phyloP scores from a whole-genome alignment of 108 stramenopile genomes.

The Cyclostephanos tholiformis region DNA sequence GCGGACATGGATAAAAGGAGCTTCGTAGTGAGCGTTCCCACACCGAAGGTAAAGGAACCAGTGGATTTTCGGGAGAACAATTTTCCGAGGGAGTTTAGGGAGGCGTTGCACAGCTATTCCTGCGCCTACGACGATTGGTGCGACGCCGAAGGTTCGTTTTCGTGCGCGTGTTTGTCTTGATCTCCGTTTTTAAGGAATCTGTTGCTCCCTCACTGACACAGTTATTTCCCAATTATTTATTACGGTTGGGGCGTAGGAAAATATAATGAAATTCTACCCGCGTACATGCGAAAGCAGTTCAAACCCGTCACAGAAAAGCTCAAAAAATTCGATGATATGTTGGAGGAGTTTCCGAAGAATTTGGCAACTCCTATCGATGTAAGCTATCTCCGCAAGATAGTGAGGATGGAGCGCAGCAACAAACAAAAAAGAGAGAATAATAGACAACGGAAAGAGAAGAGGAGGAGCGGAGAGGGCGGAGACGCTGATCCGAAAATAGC shows the following conservation, averaged over 20 bases:
- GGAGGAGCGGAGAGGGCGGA: slow-evolving; percentile 2
- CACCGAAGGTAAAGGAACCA: slow-evolving; percentile 38
- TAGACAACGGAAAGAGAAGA: slow-evolving; percentile 58
- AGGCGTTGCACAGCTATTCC: slow-evolving; percentile 34
- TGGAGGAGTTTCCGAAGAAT: slow-evolving; percentile 65
- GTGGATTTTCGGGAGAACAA: slow-evolving; percentile 58
- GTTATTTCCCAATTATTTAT: not conserved
- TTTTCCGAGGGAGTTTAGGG: slow-evolving; percentile 64
- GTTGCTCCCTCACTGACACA: not conserved
- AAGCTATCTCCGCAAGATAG: slow-evolving; percentile 62
- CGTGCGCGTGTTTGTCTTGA: not conserved
- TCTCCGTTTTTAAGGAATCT: not conserved
- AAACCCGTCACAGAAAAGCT: slow-evolving; percentile 57
- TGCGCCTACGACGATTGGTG: slow-evolving; percentile 75
- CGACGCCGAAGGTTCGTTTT: slow-evolving; percentile 47
- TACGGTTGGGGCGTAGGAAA: not conserved
- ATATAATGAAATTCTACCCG: slow-evolving; percentile 37
- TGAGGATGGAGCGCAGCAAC: slow-evolving; percentile 72
- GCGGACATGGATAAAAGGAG: slow-evolving; percentile 53
- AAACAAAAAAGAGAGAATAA: slow-evolving; percentile 54
- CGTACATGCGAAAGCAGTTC: slow-evolving; percentile 49
- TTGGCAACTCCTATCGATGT: slow-evolving; percentile 68
- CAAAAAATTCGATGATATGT: slow-evolving; percentile 76
- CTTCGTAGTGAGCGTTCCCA: slow-evolving; percentile 76
- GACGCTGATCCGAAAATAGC: not conserved